Conservation (phyloP, 2,329 filamentous ascomycete genomes). For the Trichocomaceae sp. region DNA sequence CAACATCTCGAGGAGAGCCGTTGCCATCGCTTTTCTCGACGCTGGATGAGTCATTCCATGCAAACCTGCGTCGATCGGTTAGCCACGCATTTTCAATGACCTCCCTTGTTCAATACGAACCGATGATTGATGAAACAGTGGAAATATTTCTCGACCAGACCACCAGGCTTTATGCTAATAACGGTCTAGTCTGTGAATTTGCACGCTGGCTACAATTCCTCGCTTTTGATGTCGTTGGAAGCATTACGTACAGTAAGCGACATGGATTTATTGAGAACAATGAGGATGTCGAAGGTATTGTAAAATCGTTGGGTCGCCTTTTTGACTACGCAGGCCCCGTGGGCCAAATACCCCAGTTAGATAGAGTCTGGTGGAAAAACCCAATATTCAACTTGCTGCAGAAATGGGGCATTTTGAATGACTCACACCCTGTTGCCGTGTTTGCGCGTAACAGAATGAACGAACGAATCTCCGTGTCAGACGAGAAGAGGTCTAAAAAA, state of each 20-base stretch:
- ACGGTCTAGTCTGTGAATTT: slow-evolving; percentile 18
- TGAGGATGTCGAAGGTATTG: slow-evolving; percentile 68
- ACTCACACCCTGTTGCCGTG: slow-evolving; percentile 19
- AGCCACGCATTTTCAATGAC: slow-evolving; percentile 74
- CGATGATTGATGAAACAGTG: slow-evolving; percentile 69
- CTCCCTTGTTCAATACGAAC: slow-evolving; percentile 69
- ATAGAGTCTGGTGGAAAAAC: slow-evolving; percentile 66
- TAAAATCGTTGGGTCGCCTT: slow-evolving; percentile 48
- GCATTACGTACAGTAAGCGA: slow-evolving; percentile 69
- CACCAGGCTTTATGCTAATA: slow-evolving; percentile 45
- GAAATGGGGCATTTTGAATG: slow-evolving; percentile 20
- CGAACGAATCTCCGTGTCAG: slow-evolving; percentile 16
- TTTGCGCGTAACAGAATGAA: slow-evolving; percentile 20
- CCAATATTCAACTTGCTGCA: slow-evolving; percentile 44
- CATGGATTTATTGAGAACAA: slow-evolving; percentile 71
- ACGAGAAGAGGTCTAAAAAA: not conserved
- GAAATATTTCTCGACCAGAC: slow-evolving; percentile 63
- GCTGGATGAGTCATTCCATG: slow-evolving; percentile 64
- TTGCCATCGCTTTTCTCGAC: slow-evolving; percentile 71
- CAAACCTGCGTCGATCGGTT: slow-evolving; percentile 66
- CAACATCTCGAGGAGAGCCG: slow-evolving; percentile 60
- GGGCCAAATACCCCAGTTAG: slow-evolving; percentile 68
- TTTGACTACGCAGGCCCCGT: slow-evolving; percentile 29
- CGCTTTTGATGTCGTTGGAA: slow-evolving; percentile 68
- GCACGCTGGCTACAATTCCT: slow-evolving; percentile 66